Evolutionary conservation across 2,329 filamentous ascomycete species (phyloP).

Genomic region (Phoma sp.): DNA sequence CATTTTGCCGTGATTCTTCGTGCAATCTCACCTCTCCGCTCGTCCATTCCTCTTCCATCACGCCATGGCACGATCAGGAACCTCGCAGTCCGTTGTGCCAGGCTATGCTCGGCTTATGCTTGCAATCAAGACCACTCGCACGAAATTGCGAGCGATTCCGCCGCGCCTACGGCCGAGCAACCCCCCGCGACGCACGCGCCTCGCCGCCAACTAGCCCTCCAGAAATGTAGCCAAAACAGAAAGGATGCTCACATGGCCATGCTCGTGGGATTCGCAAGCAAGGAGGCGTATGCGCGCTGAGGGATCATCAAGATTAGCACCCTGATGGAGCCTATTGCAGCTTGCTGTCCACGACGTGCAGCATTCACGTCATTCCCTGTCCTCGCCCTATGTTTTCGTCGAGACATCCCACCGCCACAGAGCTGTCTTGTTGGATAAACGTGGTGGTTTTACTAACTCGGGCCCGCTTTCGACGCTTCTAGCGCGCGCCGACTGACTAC

Average conservation of each 20-base stretch:
- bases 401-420: slow-evolving; percentile 33
- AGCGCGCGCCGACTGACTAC: slow-evolving; percentile 20
- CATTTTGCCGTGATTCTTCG: slow-evolving; percentile 3
- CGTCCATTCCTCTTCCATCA: slow-evolving; percentile 22
- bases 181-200: slow-evolving; percentile 29
- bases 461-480: slow-evolving; percentile 27
- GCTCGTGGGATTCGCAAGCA: slow-evolving; percentile 13
- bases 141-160: not conserved
- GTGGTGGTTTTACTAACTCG: slow-evolving; percentile 29
- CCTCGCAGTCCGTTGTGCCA: slow-evolving; percentile 12
- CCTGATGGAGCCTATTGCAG: slow-evolving; percentile 22
- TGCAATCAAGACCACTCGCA: not conserved
- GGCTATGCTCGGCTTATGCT: slow-evolving; percentile 43
- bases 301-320: slow-evolving; percentile 9
- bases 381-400: slow-evolving; percentile 22
- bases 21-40: slow-evolving; percentile 17
- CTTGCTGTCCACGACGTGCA: slow-evolving; percentile 14
- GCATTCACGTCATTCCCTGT: slow-evolving; percentile 26
- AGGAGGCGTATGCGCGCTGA: slow-evolving; percentile 21
- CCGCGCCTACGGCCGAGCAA: slow-evolving; percentile 13
- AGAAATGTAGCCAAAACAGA: slow-evolving; percentile 12
- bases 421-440: slow-evolving; percentile 28
- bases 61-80: slow-evolving; percentile 26
- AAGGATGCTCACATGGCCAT: slow-evolving; percentile 12
- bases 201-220: slow-evolving; percentile 28